phyloP scores from a whole-genome alignment of 1,139 yeast genomes.

The Pichia cactophila region DNA sequence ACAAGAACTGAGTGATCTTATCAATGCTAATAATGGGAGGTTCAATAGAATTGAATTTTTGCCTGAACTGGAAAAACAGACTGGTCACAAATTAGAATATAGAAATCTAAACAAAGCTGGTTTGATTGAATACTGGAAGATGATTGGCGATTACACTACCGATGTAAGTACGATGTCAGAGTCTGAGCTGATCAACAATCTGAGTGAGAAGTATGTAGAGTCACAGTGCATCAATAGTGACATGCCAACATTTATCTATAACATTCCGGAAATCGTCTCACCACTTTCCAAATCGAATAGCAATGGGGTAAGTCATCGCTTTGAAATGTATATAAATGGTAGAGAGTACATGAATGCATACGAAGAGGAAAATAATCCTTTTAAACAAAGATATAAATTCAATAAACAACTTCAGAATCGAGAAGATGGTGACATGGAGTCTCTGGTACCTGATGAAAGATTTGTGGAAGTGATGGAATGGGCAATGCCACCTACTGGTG shows the following conservation, averaged over 20 bases:
- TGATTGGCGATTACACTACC: neutral
- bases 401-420: conserved; percentile 44
- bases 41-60: conserved; percentile 49
- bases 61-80: conserved; percentile 44
- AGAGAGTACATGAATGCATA: conserved; percentile 88
- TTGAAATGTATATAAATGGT: conserved; percentile 76
- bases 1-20: conserved; percentile 9
- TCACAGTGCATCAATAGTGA: conserved; percentile 37
- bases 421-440: conserved; percentile 49
- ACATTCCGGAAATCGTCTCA: conserved; percentile 80
- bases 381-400: conserved; percentile 56
- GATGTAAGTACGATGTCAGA: conserved; percentile 34
- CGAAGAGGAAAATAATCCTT: conserved; percentile 92
- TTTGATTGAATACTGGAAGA: neutral
- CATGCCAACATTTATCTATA: conserved; percentile 64
- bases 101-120: neutral
- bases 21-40: conserved; percentile 24
- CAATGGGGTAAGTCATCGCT: conserved; percentile 40
- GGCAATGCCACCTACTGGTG: conserved; percentile 97
- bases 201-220: conserved; percentile 60
- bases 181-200: conserved; percentile 57
- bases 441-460: conserved; percentile 62
- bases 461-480: conserved; percentile 75
- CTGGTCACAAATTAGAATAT: conserved; percentile 28
- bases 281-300: conserved; percentile 73